phyloP scores from a whole-genome alignment of 2,329 filamentous ascomycete species.

The Aspergillus versicolor region DNA sequence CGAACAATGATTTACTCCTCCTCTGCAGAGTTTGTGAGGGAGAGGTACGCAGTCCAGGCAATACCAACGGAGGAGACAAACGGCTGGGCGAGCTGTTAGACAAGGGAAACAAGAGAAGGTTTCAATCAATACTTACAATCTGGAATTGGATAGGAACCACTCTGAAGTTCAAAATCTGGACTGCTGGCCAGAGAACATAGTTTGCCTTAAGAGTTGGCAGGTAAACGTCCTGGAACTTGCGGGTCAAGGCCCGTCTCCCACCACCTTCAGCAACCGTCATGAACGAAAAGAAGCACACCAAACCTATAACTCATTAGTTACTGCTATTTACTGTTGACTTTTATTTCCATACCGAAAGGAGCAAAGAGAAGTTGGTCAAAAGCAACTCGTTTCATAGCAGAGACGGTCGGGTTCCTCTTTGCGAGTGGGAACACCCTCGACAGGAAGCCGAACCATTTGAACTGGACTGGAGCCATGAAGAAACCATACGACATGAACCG shows the following conservation, averaged over 20 bases:
- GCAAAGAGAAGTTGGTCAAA: conserved; percentile 94
- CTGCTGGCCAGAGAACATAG: conserved; percentile 89
- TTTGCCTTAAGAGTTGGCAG: conserved; percentile 93
- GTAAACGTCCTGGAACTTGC: conserved; percentile 93
- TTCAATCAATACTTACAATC: conserved; percentile 67
- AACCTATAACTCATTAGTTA: conserved; percentile 48
- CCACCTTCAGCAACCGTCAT: conserved; percentile 97
- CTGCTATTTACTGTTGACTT: neutral
- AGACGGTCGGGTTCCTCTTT: conserved; percentile 69
- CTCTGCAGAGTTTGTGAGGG: conserved; percentile 82
- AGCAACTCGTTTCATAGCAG: conserved; percentile 84
- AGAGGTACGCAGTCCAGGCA: conserved; percentile 96
- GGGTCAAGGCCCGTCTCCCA: conserved; percentile 71
- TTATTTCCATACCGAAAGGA: conserved; percentile 64
- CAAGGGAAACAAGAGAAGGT: neutral
- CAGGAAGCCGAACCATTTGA: conserved; percentile 92
- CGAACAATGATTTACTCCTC: conserved; percentile 49
- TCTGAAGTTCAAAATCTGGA: conserved; percentile 96
- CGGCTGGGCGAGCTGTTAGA: conserved; percentile 56
- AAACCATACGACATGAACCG: conserved; percentile 98
- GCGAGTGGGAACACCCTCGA: conserved; percentile 79
- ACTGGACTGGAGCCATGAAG: conserved; percentile 91
- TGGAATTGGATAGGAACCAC: conserved; percentile 95
- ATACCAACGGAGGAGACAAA: conserved; percentile 96
- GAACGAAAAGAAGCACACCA: conserved; percentile 87